Base-by-base conservation (phyloP, 2,329 filamentous ascomycete genomes). In the Epichloe gansuensis region DNA sequence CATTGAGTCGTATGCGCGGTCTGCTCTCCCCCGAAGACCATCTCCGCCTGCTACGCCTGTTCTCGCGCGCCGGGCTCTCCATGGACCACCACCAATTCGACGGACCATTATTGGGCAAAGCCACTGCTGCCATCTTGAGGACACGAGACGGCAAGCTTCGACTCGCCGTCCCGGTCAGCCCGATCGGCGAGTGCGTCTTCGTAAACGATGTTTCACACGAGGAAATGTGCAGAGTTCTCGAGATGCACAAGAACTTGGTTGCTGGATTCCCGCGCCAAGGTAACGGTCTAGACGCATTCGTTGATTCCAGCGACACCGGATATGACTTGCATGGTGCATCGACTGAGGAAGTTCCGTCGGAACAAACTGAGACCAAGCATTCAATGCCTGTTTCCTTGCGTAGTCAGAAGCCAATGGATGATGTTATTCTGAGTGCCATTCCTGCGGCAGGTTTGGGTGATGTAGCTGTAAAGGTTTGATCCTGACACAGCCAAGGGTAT, bases 1-100 rank as follows among this genome's bases (percentile, higher is more conserved):
- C 84, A 0, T 72, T 87, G 4, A 81, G 83, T 17, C 76, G 82
- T 61, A 65, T 72, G 54, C 76, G 80, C n/a, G 79, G 80, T 4
- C 69, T 85, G 0, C 71, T 87, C 9, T 74, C 71, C 23, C 69
- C 79, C 44, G 71, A 70, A 1, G 82, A 87, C 57, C 81, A 86
- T 62, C 71, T 67, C 27, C 74, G 82, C 17, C 66, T 87, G 1
- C 68, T 87, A n/a, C 76, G 74, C 51, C 72, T 87, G 4, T 87
- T 87, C 66, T 86, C 82, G 0, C 74, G 82, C 44, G 82, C 81
- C 5, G 84, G 84, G 21, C 73, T 87, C 0, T 82, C 82, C 21
- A 86, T 87, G 73, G 84, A 87, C 54, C 83, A 87, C 60, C 72
- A 76, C 6, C 71, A 82, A 39, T 87, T 87, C 60, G 75, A 85